phyloP scores from a whole-genome alignment of 1,284 basidiomycete genomes.

The Lignosus rhinocerotis region DNA sequence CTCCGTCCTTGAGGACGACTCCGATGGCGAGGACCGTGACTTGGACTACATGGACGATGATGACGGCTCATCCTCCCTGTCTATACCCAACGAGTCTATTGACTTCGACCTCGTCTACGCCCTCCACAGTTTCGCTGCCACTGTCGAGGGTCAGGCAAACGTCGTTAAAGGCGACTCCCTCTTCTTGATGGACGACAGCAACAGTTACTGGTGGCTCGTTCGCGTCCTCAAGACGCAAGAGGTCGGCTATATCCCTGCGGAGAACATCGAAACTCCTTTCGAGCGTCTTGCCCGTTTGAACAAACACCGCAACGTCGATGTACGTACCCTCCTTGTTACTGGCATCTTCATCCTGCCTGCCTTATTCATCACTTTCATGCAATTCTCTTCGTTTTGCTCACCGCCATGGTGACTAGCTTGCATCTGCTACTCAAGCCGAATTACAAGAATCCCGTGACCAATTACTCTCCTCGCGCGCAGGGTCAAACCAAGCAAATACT shows the following conservation, averaged over 20 bases:
- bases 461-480: constrained; percentile 50
- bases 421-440: constrained; percentile 73
- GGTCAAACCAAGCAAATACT: constrained; percentile 40
- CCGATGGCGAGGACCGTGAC: constrained; percentile 63
- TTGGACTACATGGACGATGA: constrained; percentile 70
- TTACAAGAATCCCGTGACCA: constrained; percentile 49
- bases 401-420: constrained; percentile 49
- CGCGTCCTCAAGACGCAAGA: constrained; percentile 96
- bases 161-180: constrained; percentile 96
- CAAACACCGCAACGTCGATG: constrained; percentile 97
- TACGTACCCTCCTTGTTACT: constrained; percentile 43
- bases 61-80: constrained; percentile 78
- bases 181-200: constrained; percentile 92
- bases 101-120: constrained; percentile 91
- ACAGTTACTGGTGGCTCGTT: constrained; percentile 98
- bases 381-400: background rate
- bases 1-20: constrained; percentile 77
- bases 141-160: constrained; percentile 94
- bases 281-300: constrained; percentile 94
- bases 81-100: constrained; percentile 87
- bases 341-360: background rate
- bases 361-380: background rate
- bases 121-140: constrained; percentile 91
- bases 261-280: constrained; percentile 99
- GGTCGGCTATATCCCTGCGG: constrained; percentile 99